phyloP scores from a whole-genome alignment of 257 asterid species.

The Anisodus acutangulus region DNA sequence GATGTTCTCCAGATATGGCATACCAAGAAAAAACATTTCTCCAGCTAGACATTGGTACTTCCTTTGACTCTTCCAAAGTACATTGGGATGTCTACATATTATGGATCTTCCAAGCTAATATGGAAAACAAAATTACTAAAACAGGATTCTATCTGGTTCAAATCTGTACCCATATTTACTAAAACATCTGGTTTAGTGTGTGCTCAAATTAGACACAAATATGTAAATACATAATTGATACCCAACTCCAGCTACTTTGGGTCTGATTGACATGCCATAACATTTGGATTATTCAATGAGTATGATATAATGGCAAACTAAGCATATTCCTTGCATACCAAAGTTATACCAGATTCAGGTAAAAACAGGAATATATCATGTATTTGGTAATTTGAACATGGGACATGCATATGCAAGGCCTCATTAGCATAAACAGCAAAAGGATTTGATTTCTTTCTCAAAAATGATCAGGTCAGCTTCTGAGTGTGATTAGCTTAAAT shows the following conservation, averaged over 20 bases:
- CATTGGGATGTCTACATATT: neutral
- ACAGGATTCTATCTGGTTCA: neutral
- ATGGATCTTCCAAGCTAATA: neutral
- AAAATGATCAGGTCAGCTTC: neutral
- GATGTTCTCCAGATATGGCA: neutral
- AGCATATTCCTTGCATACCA: neutral
- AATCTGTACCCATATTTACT: too few relatives aligned
- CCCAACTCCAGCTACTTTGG: neutral
- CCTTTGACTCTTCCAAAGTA: neutral
- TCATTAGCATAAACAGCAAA: conserved; percentile 18
- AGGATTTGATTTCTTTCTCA: conserved; percentile 20
- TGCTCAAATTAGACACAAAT: neutral
- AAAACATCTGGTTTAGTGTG: too few relatives aligned
- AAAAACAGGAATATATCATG: neutral
- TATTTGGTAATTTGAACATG: neutral
- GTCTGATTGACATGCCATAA: neutral
- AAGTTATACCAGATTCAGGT: neutral
- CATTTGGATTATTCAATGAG: neutral
- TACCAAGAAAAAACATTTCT: neutral
- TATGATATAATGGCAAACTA: neutral
- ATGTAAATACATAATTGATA: neutral
- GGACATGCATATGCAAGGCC: conserved; percentile 20
- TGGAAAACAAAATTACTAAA: neutral
- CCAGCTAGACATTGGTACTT: neutral
- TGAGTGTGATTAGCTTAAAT: neutral